Evolutionary conservation across 352 stramenopile species (phyloP).

Genomic region (Globisporangium uncinulatum): DNA sequence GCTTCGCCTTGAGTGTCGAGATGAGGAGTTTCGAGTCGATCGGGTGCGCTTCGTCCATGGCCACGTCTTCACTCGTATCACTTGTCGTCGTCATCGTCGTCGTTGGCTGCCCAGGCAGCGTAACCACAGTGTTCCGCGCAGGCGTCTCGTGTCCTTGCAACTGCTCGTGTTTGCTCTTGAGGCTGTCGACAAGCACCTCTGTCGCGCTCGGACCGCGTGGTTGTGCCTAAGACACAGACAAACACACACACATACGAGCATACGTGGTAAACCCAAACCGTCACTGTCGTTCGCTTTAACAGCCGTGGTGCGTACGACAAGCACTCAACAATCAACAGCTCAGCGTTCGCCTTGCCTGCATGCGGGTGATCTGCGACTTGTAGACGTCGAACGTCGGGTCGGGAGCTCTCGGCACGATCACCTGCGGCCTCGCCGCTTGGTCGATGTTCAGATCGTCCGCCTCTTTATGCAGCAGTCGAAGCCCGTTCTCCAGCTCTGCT

Average conservation of each 20-base stretch:
- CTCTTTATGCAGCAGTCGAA: constrained; percentile 64
- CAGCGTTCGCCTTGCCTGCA: constrained; percentile 32
- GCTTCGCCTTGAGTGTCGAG: constrained; percentile 65
- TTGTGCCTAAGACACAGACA: constrained; percentile 40
- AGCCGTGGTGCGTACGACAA: too few species aligned
- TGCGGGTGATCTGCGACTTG: constrained; percentile 79
- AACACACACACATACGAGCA: background rate
- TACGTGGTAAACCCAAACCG: background rate
- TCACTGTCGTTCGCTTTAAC: background rate
- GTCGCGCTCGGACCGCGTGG: constrained; percentile 72
- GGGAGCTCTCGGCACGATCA: constrained; percentile 27
- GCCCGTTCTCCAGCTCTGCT: constrained; percentile 34
- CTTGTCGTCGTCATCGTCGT: background rate
- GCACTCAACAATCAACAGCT: background rate
- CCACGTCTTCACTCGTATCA: background rate
- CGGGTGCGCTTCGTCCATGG: constrained; percentile 23
- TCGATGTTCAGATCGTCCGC: constrained; percentile 73
- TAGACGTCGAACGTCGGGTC: constrained; percentile 71
- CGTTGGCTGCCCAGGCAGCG: constrained; percentile 26
- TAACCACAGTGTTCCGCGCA: constrained; percentile 55
- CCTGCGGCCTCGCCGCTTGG: constrained; percentile 30
- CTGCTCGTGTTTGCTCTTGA: constrained; percentile 77
- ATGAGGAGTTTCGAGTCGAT: constrained; percentile 69
- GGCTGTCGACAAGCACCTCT: constrained; percentile 63
- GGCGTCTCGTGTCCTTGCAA: constrained; percentile 55